phyloP scores from a whole-genome alignment of 73 alveolate genomes.

The Paramecium primaurelia region DNA sequence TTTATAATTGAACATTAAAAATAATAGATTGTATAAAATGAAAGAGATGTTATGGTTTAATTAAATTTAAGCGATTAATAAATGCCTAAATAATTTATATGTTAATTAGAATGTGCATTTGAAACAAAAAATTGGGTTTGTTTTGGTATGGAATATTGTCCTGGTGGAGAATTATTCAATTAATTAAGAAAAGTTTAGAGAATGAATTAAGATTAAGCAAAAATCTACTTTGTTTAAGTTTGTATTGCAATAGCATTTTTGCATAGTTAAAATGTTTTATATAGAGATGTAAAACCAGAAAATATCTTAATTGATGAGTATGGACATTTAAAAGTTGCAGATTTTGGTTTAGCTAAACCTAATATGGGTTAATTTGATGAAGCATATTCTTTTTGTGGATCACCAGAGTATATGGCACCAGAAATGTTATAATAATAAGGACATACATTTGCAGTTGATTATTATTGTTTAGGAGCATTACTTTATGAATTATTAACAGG shows the following conservation, averaged over 20 bases:
- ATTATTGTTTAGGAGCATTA: conserved; percentile 69
- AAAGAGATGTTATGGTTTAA: conserved; percentile 47
- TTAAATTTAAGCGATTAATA: conserved; percentile 16
- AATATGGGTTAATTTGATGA: conserved; percentile 53
- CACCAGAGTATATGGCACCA: conserved; percentile 76
- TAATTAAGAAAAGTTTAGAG: conserved; percentile 70
- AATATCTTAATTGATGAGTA: conserved; percentile 67
- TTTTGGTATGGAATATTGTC: conserved; percentile 71
- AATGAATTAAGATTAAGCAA: conserved; percentile 63
- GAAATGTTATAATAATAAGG: conserved; percentile 70
- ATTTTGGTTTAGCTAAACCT: conserved; percentile 68
- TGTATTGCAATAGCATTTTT: conserved; percentile 65
- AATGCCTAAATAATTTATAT: neutral
- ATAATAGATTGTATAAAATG: conserved; percentile 24
- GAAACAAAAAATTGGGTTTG: conserved; percentile 65
- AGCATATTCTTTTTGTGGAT: conserved; percentile 72
- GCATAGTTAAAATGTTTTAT: conserved; percentile 59
- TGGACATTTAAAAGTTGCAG: conserved; percentile 70
- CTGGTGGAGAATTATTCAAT: conserved; percentile 89
- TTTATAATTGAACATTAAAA: conserved; percentile 28
- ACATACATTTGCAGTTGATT: conserved; percentile 68
- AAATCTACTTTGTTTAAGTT: conserved; percentile 58
- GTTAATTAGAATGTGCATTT: conserved; percentile 38
- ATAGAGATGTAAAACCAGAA: conserved; percentile 77
- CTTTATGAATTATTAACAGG: conserved; percentile 72